Evolutionary conservation across 495 filamentous ascomycete genomes (phyloP).

Genomic region (Daldinia loculata): DNA sequence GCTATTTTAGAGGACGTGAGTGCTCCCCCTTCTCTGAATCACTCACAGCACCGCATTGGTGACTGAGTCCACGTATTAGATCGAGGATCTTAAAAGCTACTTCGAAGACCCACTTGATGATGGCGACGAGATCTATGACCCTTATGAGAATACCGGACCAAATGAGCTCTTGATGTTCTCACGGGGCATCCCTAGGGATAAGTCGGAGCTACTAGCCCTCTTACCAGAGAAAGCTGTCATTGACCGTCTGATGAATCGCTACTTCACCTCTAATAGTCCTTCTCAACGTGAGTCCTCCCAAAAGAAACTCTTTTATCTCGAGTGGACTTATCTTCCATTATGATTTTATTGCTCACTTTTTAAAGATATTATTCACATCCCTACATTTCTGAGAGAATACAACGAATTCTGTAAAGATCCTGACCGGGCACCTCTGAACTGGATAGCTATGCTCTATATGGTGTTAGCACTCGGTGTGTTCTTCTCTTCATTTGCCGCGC

Average conservation of each 20-base stretch:
- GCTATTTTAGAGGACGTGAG: slow-evolving; percentile 64
- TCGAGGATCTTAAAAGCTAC: slow-evolving; percentile 56
- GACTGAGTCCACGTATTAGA: slow-evolving; percentile 39
- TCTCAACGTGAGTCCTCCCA: slow-evolving; percentile 48
- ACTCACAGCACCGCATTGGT: neutral
- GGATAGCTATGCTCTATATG: slow-evolving; percentile 57
- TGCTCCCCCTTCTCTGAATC: slow-evolving; percentile 10
- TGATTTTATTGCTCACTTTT: slow-evolving; percentile 15
- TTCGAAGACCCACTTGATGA: slow-evolving; percentile 53
- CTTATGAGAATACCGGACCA: slow-evolving; percentile 43
- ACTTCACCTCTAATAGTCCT: slow-evolving; percentile 59
- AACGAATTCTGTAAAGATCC: slow-evolving; percentile 58
- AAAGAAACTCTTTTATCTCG: neutral
- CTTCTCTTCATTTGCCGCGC: slow-evolving; percentile 50
- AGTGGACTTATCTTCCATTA: neutral
- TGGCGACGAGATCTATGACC: slow-evolving; percentile 40
- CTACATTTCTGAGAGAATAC: slow-evolving; percentile 59
- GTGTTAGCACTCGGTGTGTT: slow-evolving; percentile 53
- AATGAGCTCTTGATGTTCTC: slow-evolving; percentile 47
- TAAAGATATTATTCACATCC: slow-evolving; percentile 54
- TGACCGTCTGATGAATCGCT: slow-evolving; percentile 56
- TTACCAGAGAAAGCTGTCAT: slow-evolving; percentile 52
- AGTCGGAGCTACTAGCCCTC: slow-evolving; percentile 50
- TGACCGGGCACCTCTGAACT: slow-evolving; percentile 48
- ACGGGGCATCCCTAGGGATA: slow-evolving; percentile 41